These are phyloP conservation scores for Trichoderma pleuroti DNA, from an alignment of 2,329 filamentous ascomycete species.

Conservation along the genomic window DNA sequence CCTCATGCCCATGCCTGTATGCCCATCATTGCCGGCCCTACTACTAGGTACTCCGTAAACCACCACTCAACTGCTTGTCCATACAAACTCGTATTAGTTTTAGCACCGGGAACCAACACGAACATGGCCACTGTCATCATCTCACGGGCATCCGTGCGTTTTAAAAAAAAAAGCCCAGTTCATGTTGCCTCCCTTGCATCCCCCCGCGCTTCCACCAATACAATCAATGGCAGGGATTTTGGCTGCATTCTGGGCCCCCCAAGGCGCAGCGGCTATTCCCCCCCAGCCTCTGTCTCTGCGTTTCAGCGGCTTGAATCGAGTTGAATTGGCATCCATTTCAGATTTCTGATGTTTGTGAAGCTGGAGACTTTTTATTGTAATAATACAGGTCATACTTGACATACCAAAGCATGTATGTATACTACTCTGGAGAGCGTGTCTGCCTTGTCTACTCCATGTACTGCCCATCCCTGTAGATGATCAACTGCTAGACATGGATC, in stretches of 20 bases:
- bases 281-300: neutral
- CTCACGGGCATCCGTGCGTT: neutral
- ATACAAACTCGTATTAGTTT: neutral
- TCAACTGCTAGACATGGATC: neutral
- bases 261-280: neutral
- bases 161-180: neutral
- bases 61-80: neutral
- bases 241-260: neutral
- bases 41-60: neutral
- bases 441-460: neutral
- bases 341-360: neutral
- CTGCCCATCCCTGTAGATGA: neutral
- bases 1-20: neutral
- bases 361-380: neutral
- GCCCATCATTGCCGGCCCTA: neutral
- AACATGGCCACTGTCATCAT: neutral
- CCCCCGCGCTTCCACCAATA: neutral
- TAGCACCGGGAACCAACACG: neutral
- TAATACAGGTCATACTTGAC: neutral
- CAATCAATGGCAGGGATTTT: neutral
- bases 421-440: neutral
- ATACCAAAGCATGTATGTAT: neutral
- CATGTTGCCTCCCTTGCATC: neutral
- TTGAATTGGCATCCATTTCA: neutral
- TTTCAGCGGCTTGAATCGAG: neutral